Conservation (phyloP, 768 basidiomycete species). For the Hygrocybe punicea region DNA sequence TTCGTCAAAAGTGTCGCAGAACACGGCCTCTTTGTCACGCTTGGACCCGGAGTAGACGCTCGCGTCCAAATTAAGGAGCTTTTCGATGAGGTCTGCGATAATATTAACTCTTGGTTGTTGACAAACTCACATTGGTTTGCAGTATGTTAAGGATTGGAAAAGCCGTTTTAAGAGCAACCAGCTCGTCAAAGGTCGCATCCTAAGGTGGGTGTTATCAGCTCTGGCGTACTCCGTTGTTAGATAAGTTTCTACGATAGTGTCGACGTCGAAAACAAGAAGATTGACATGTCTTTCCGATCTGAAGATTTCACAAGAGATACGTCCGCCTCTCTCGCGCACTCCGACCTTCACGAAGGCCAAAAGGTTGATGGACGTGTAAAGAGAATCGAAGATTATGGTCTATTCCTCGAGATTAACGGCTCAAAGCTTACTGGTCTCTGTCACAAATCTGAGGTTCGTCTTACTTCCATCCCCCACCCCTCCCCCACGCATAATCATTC, state of each 20-base stretch:
- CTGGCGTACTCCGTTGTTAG: neutral
- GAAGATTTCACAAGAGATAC: constrained; percentile 46
- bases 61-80: constrained; percentile 91
- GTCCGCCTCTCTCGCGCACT: constrained; percentile 39
- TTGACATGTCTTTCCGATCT: constrained; percentile 88
- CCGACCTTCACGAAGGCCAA: constrained; percentile 71
- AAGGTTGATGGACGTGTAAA: constrained; percentile 78
- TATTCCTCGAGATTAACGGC: constrained; percentile 89
- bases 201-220: constrained; percentile 49
- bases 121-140: constrained; percentile 7
- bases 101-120: constrained; percentile 20
- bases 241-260: constrained; percentile 48
- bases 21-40: constrained; percentile 83
- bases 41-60: constrained; percentile 82
- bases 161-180: constrained; percentile 73
- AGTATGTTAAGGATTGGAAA: constrained; percentile 98
- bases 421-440: constrained; percentile 86
- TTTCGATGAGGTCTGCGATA: constrained; percentile 69
- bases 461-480: neutral
- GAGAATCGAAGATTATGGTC: constrained; percentile 80
- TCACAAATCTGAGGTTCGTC: constrained; percentile 82
- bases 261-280: constrained; percentile 64
- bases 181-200: constrained; percentile 80
- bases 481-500: neutral
- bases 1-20: constrained; percentile 86